Evolutionary conservation across 768 basidiomycete species (phyloP).

Genomic region (Pseudohyphozyma bogoriensis): DNA sequence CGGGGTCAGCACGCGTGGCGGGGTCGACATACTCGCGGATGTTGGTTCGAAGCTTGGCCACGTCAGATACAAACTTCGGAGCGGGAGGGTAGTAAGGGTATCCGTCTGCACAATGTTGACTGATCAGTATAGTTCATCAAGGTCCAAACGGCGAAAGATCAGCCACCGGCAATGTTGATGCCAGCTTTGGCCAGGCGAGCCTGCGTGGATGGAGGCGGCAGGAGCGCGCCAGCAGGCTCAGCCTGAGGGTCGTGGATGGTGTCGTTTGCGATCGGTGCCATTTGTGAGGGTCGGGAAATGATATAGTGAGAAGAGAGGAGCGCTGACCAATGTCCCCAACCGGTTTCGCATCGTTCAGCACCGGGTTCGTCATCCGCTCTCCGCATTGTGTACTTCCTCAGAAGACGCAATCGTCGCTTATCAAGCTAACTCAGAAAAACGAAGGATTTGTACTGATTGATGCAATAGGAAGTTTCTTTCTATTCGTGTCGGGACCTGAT

Average conservation of each 20-base stretch:
- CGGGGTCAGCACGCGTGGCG: constrained; percentile 55
- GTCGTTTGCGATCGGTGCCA: background rate
- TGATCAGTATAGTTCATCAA: background rate
- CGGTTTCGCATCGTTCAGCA: too few species aligned
- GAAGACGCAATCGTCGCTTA: too few species aligned
- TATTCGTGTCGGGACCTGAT: too few species aligned
- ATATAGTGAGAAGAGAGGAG: too few species aligned
- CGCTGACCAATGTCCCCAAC: too few species aligned
- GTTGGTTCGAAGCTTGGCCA: background rate
- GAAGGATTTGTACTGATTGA: too few species aligned
- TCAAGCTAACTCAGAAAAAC: too few species aligned
- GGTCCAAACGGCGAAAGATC: background rate
- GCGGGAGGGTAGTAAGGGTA: background rate
- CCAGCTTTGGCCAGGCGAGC: background rate
- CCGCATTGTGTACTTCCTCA: too few species aligned
- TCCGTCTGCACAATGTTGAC: background rate
- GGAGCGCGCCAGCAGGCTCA: background rate
- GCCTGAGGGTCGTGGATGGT: background rate
- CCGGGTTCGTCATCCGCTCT: too few species aligned
- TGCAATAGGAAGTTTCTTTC: too few species aligned
- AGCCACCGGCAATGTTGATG: background rate
- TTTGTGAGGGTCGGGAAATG: too few species aligned
- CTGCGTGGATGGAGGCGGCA: background rate
- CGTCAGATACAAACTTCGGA: background rate
- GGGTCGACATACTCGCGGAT: constrained; percentile 45